Percentiles rank a stretch among this genome's conserved stretches.
These are phyloP conservation scores for Colletotrichum sp. DNA, from an alignment of 2,329 filamentous ascomycete species.

Conservation along the genomic window DNA sequence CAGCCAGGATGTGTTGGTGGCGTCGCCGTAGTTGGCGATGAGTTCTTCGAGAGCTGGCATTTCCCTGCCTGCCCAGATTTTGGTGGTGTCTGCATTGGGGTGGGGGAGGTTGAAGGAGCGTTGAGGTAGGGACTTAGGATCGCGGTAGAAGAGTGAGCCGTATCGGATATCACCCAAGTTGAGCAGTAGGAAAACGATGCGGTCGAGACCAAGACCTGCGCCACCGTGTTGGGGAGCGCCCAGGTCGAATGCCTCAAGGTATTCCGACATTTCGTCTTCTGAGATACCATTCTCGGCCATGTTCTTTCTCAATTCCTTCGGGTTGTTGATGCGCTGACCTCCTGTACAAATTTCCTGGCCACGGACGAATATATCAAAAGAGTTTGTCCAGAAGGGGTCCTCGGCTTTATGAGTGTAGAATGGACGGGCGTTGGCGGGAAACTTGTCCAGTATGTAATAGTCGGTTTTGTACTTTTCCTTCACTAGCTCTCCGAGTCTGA, in stretches of 20 bases:
- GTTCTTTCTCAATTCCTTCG: slow-evolving; percentile 73
- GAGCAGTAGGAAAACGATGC: slow-evolving; percentile 84
- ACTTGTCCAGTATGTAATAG: slow-evolving; percentile 95
- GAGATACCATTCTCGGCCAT: slow-evolving; percentile 80
- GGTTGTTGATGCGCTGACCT: slow-evolving; percentile 90
- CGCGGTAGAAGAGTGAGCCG: slow-evolving; percentile 84
- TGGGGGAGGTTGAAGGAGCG: slow-evolving; percentile 73
- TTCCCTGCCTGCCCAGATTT: slow-evolving; percentile 37
- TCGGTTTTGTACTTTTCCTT: slow-evolving; percentile 88
- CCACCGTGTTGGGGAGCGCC: slow-evolving; percentile 89
- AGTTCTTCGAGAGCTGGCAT: slow-evolving; percentile 82
- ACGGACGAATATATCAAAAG: slow-evolving; percentile 93
- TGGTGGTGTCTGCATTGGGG: slow-evolving; percentile 81
- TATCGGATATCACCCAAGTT: slow-evolving; percentile 89
- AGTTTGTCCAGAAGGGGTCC: slow-evolving; percentile 79
- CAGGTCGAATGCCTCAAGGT: slow-evolving; percentile 86
- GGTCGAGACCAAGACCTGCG: slow-evolving; percentile 88
- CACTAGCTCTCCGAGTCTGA: slow-evolving; percentile 81
- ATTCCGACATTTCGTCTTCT: slow-evolving; percentile 86
- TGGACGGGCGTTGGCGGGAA: slow-evolving; percentile 81
- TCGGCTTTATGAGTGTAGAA: slow-evolving; percentile 90
- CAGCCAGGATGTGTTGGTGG: slow-evolving; percentile 91
- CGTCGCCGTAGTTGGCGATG: slow-evolving; percentile 94
- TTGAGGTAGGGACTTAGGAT: slow-evolving; percentile 84
- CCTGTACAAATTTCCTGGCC: slow-evolving; percentile 93